phyloP scores from a whole-genome alignment of 2,329 filamentous ascomycete genomes.

The Fusarium stilboides region DNA sequence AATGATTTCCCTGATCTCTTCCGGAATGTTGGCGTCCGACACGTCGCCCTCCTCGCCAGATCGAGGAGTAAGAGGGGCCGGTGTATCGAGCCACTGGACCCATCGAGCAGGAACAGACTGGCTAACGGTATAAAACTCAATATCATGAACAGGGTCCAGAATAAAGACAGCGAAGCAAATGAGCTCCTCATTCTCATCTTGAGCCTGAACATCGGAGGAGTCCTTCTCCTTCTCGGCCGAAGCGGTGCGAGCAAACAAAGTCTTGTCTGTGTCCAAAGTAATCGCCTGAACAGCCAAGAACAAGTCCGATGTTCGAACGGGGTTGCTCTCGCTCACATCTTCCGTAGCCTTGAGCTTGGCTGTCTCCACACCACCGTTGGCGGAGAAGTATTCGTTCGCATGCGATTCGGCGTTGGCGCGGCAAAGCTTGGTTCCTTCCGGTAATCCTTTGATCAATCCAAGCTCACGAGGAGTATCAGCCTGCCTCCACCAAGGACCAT shows the following conservation, averaged over 20 bases:
- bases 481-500: constrained; percentile 97
- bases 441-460: constrained; percentile 82
- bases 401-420: constrained; percentile 92
- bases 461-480: constrained; percentile 79
- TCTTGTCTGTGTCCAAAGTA: constrained; percentile 72
- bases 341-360: constrained; percentile 86
- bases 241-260: constrained; percentile 76
- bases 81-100: constrained; percentile 91
- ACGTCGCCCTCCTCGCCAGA: constrained; percentile 64
- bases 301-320: constrained; percentile 92
- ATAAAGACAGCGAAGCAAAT: constrained; percentile 84
- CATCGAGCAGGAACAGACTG: constrained; percentile 88
- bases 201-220: constrained; percentile 66
- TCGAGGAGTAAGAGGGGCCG: constrained; percentile 69
- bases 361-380: constrained; percentile 83
- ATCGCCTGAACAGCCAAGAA: constrained; percentile 97
- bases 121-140: constrained; percentile 86
- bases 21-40: constrained; percentile 68
- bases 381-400: constrained; percentile 85
- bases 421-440: constrained; percentile 92
- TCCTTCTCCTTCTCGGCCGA: constrained; percentile 70
- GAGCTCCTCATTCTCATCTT: constrained; percentile 71
- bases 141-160: constrained; percentile 90
- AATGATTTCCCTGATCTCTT: constrained; percentile 90
- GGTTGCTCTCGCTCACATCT: constrained; percentile 85